Percentiles rank a stretch among this genome's conserved stretches.
These are phyloP conservation scores for Casuarina equisetifolia DNA, from an alignment of 306 rosid genomes.

Conservation along the genomic window DNA sequence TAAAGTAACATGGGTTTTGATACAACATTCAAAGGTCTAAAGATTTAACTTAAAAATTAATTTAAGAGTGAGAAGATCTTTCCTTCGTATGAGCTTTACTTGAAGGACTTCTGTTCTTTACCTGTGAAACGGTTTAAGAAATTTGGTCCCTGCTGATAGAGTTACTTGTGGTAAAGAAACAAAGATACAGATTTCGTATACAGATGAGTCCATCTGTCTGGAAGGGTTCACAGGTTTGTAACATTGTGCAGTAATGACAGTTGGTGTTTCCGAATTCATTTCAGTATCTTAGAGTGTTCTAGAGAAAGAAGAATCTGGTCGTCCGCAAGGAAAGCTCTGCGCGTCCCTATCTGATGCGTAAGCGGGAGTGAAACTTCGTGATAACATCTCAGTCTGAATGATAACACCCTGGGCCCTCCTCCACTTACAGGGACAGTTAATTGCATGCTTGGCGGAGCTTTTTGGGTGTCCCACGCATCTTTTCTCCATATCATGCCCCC, in stretches of 20 bases:
- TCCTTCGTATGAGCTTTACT: too few species aligned
- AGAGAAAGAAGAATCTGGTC: slow-evolving; percentile 35
- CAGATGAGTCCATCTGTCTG: neutral
- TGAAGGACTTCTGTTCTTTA: too few species aligned
- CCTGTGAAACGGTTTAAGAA: neutral
- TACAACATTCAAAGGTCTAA: too few species aligned
- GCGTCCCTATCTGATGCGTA: slow-evolving; percentile 15
- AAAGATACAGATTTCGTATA: neutral
- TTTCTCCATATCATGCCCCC: slow-evolving; percentile 28
- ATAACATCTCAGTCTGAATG: slow-evolving; percentile 30
- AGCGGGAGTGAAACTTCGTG: slow-evolving; percentile 25
- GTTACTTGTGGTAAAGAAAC: neutral
- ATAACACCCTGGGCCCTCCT: slow-evolving; percentile 43
- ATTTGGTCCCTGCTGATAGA: neutral
- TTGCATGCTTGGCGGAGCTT: slow-evolving; percentile 28
- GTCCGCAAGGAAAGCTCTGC: slow-evolving; percentile 27
- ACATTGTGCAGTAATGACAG: neutral
- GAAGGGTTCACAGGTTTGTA: neutral
- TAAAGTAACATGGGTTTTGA: too few species aligned
- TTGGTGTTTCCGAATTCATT: neutral
- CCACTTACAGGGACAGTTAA: slow-evolving; percentile 41
- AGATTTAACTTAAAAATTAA: too few species aligned
- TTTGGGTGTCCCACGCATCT: slow-evolving; percentile 45
- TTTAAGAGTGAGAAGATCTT: too few species aligned
- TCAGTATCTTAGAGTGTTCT: slow-evolving; percentile 18